Evolutionary conservation across 192 early-diverging fungal species (phyloP).

Genomic region (Coemansia sp.): DNA sequence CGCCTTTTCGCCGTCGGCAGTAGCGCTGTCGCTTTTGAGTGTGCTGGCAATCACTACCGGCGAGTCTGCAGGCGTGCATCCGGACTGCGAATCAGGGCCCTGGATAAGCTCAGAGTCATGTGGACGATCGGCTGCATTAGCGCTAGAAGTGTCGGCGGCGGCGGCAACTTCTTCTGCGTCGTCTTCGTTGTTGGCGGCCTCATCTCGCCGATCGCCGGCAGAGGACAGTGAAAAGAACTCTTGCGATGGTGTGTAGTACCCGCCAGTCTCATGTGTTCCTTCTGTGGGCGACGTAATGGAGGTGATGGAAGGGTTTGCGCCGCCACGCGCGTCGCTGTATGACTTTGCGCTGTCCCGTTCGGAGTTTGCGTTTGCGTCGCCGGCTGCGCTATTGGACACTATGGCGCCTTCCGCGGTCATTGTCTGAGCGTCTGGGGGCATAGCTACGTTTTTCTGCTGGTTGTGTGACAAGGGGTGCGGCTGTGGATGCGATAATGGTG

Average conservation of each 20-base stretch:
- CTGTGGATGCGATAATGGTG: slow-evolving; percentile 9
- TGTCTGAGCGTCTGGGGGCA: slow-evolving; percentile 8
- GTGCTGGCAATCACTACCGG: slow-evolving; percentile 14
- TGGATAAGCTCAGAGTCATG: slow-evolving; percentile 11
- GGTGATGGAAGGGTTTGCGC: background rate
- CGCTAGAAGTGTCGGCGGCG: background rate
- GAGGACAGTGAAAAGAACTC: slow-evolving; percentile 38
- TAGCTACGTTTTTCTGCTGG: slow-evolving; percentile 4
- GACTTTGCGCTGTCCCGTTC: background rate
- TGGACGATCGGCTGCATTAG: background rate
- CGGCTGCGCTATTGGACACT: background rate
- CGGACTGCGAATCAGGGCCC: slow-evolving; percentile 27
- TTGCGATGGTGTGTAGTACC: slow-evolving; percentile 47
- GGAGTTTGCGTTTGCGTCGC: slow-evolving; percentile 1
- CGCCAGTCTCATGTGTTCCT: slow-evolving; percentile 1
- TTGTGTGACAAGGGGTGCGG: slow-evolving; percentile 6
- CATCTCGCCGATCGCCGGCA: slow-evolving; percentile 14
- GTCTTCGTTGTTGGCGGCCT: background rate
- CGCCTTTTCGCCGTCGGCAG: background rate
- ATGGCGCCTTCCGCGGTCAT: slow-evolving; percentile 2
- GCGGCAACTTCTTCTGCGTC: background rate
- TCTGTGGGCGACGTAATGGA: slow-evolving; percentile 7
- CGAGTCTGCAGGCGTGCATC: slow-evolving; percentile 25
- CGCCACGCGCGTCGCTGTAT: background rate
- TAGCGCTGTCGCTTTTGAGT: slow-evolving; percentile 33